Evolutionary conservation across 2,329 filamentous ascomycete genomes (phyloP), one percentile per base, ranked within the genome.

Genomic region (Trichoderma sp.): DNA sequence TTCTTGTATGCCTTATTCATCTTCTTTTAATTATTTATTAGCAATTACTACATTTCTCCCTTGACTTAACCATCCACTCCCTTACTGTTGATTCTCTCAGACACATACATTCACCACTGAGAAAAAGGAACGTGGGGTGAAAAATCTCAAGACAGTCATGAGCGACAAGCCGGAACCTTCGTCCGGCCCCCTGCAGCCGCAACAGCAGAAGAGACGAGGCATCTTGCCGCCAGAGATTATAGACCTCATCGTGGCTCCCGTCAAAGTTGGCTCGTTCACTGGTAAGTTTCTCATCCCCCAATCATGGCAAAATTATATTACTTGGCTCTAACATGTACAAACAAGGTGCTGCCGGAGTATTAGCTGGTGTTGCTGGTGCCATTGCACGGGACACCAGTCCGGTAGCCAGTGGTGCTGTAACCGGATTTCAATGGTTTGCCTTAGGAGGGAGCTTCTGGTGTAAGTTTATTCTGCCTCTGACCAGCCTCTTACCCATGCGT

Each of bases 341-440:
- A 34, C 26, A 67, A 91, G 91, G 90, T 58, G 81, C 84, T 28
- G 83, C 86, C 61, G 92, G 92, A 36, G 79, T 91, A 30, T 79
- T 92, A 34, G 84, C 89, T 67, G 92, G 92, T 43, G 90, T 92
- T 66, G 87, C 91, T 64, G 87, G 88, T 43, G 94, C 93, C 32
- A 91, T 97, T 61, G 81, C 95, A 62, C 87, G 90, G 72, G 91
- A 91, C 21, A 86, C 84, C 26, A 88, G 87, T 15, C 91, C 93
- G 4, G 86, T 89, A 3, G 81, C 95, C 7, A 95, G 94, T 82
- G 91, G 93, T 0, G 76, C 91, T 14, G 87, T 91, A 47, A 90
- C 91, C 26, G 92, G 93, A 21, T 84, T 93, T 53, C 94, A 97
- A 82, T 97, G 93, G 89, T 93, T 93, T 81, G 86, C 89, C 56